Evolutionary conservation across 2,329 filamentous ascomycete genomes (phyloP).

Genomic region (Kalmusia sp.): DNA sequence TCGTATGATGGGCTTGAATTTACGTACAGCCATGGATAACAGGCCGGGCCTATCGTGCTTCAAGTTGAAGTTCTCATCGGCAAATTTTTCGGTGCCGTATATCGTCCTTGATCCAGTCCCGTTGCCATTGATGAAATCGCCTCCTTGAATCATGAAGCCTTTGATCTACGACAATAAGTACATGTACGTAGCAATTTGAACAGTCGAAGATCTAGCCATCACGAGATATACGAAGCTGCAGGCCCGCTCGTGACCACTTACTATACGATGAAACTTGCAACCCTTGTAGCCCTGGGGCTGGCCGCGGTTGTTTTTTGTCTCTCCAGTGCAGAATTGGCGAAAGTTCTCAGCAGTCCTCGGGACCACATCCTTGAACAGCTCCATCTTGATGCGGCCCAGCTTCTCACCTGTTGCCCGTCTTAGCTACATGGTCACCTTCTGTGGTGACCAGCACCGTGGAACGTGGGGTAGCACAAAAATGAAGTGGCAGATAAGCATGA

Average conservation of each 20-base stretch:
- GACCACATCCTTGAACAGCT: constrained; percentile 84
- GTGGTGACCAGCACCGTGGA: constrained; percentile 3
- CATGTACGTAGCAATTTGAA: neutral
- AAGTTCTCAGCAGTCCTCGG: constrained; percentile 96
- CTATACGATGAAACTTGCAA: constrained; percentile 46
- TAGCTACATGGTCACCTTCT: constrained; percentile 19
- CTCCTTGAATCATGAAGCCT: constrained; percentile 97
- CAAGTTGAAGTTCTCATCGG: constrained; percentile 86
- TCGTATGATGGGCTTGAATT: neutral
- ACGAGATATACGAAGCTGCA: neutral
- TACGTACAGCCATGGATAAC: constrained; percentile 88
- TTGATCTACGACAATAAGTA: constrained; percentile 69
- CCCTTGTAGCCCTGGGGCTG: constrained; percentile 93
- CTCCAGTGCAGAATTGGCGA: constrained; percentile 94
- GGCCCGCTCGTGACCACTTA: constrained; percentile 2
- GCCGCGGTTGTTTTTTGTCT: constrained; percentile 79
- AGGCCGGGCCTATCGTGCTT: constrained; percentile 82
- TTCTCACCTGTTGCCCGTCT: constrained; percentile 41
- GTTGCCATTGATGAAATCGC: constrained; percentile 93
- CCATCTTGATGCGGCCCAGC: constrained; percentile 46
- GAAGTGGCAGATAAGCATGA: constrained; percentile 14
- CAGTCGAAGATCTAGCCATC: neutral
- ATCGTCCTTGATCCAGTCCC: constrained; percentile 89
- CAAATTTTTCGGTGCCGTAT: constrained; percentile 83
- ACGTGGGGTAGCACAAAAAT: constrained; percentile 20